Base-by-base conservation (phyloP, 2,329 filamentous ascomycete species). In the Epichloe amarillans region DNA sequence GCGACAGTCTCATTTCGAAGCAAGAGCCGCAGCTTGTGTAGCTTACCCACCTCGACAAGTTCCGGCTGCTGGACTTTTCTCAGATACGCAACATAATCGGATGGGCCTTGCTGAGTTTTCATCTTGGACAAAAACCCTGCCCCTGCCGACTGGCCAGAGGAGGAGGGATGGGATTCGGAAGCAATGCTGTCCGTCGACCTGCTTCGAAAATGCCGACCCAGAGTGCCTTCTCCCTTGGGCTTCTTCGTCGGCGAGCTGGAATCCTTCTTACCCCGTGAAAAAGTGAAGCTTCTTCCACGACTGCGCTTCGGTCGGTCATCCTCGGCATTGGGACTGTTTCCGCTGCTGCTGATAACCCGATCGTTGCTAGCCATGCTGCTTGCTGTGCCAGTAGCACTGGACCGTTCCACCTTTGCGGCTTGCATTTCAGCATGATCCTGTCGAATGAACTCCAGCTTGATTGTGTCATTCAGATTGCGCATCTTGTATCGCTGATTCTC, bases 401-500 rank as follows among this genome's bases (percentile, higher is more conserved):
- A 61, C 56, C 69, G 65, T 54, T 71, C 62, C 64, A 68, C 61
- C 63, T 69, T 69, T 58, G 72, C 69, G 49, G 75, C 74, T 64
- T 73, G 71, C 67, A 76, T 82, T 64, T 85, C 84, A 6, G 79
- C 80, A 74, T 86, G 88, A 64, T 96, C 87, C 64, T 95, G 90
- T 49, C 84, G 83, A 60, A 97, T 89, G 60, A 98, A 94, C 62
- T 97, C 90, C 63, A 89, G 87, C 69, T 98, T 98, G 71, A 97
- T 90, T 37, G 86, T 85, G 56, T 88, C 78, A 55, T 87, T 88
- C 53, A 98, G 72, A 51, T 83, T 90, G 44, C 91, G 80, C 89
- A 98, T 96, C 70, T 94, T 94, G 66, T 91, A 88, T 50, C 91
- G 79, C 74, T 95, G 89, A 56, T 95, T 86, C 61, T 94, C 87